Evolutionary conservation across 345 rosid species (phyloP).

Genomic region (Pugionium cornutum): DNA sequence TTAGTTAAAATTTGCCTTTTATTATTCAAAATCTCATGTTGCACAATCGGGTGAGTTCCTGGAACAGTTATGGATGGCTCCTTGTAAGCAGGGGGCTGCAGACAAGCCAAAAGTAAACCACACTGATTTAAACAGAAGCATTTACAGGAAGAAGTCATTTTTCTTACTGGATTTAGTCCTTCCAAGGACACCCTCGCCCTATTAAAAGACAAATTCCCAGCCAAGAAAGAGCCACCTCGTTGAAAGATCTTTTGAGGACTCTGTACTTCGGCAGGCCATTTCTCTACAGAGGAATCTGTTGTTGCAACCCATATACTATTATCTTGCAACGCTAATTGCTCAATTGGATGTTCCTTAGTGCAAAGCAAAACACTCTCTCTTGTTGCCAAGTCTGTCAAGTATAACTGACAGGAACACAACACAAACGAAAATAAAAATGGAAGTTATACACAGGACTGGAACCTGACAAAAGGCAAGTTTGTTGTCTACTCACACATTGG

Average conservation of each 20-base stretch:
- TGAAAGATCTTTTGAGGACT: slow-evolving; percentile 84
- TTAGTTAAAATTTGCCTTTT: slow-evolving; percentile 95
- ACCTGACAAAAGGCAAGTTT: slow-evolving; percentile 8
- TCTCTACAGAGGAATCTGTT: slow-evolving; percentile 83
- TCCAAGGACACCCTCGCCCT: slow-evolving; percentile 97
- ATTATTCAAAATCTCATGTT: slow-evolving; percentile 94
- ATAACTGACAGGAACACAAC: slow-evolving; percentile 57
- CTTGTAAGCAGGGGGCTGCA: slow-evolving; percentile 78
- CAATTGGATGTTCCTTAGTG: slow-evolving; percentile 82
- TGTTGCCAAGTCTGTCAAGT: slow-evolving; percentile 94
- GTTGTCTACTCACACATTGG: slow-evolving; percentile 70
- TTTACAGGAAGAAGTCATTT: slow-evolving; percentile 8
- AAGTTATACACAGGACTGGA: slow-evolving; percentile 19
- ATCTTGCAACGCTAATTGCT: slow-evolving; percentile 87
- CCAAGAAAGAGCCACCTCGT: slow-evolving; percentile 92
- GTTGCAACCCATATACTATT: slow-evolving; percentile 94
- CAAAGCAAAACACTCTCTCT: slow-evolving; percentile 96
- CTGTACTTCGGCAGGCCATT: slow-evolving; percentile 91
- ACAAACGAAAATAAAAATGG: not conserved
- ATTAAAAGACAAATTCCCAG: slow-evolving; percentile 93
- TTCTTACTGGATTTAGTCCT: slow-evolving; percentile 88
- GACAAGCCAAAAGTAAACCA: slow-evolving; percentile 29
- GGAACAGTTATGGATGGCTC: slow-evolving; percentile 72
- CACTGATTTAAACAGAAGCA: slow-evolving; percentile 18
- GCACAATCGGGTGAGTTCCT: slow-evolving; percentile 89